Evolutionary conservation across 305 asterid species (phyloP), one percentile per base, ranked within the genome.

Genomic region (Plantago coronopus): DNA sequence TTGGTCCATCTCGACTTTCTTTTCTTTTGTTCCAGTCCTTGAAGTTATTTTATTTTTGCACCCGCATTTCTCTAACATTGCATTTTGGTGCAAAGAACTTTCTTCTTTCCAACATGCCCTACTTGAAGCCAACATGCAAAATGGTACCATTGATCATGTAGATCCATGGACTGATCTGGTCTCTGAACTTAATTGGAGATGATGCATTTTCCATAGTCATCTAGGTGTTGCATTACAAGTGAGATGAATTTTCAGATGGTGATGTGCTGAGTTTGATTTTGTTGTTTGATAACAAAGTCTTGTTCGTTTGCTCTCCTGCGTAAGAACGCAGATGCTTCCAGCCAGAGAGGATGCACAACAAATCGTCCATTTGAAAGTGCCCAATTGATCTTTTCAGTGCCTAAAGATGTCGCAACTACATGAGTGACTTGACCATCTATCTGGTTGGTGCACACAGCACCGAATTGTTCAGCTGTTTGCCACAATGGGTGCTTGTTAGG

Each of bases 301-400:
- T 73, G 83, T 86, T 93, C 99, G 50, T 78, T 93, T 29, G 96
- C 97, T 76, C 96, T 83, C 76, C 99, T 78, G 74, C 89, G 89
- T 66, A 89, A 96, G 76, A 93, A 69, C 54, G 99, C 78, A 42
- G 99, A 93, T 34, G 99, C 97, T 76, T 93, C 99, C 77, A 93
- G 89, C 98, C 99, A 93, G 83, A 94, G 94, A 54, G 99, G 99
- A 71, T 83, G 82, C 69, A 93, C 99, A 25, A 87, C 99, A 72
- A 75, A 83, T 89, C 76, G 81, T 67, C 96, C 96, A 0, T 54
- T 73, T 16, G 85, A 72, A 59, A 80, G 74, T 55, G 99, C 97
- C 97, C 99, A 89, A 48, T 89, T 85, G 57, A 93, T 97, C 99
- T 93, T 93, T 55, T 89, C 97, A 9, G 99, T 93, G 62, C 99